Evolutionary conservation across 805 yeast species (phyloP).

Genomic region (Cyberlindnera petersonii): DNA sequence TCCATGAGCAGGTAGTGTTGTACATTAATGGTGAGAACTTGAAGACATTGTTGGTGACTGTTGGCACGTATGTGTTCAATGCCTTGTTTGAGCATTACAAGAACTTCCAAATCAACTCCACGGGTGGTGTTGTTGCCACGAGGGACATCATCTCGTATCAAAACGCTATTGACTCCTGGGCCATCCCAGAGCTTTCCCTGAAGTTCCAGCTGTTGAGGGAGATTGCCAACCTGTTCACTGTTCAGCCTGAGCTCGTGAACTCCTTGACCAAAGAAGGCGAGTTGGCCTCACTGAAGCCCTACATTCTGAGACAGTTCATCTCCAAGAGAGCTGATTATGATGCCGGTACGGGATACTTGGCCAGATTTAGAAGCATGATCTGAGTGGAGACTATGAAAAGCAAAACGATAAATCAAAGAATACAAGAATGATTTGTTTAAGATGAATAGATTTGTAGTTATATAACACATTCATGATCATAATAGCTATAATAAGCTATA

Average conservation of each 20-base stretch:
- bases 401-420: too few relatives aligned
- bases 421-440: too few relatives aligned
- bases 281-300: constrained; percentile 59
- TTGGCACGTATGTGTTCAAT: constrained; percentile 57
- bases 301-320: constrained; percentile 60
- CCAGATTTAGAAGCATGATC: constrained; percentile 24
- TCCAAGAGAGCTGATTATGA: constrained; percentile 68
- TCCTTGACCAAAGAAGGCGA: constrained; percentile 82
- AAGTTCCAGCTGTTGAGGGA: constrained; percentile 71
- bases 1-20: constrained; percentile 36
- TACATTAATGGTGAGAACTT: constrained; percentile 46
- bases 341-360: constrained; percentile 34
- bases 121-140: constrained; percentile 79
- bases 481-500: too few relatives aligned
- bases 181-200: constrained; percentile 53
- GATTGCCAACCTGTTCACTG: constrained; percentile 79
- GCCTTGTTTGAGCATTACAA: constrained; percentile 68
- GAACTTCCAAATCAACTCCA: constrained; percentile 68
- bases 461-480: too few relatives aligned
- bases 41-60: constrained; percentile 44
- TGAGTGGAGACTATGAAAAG: too few relatives aligned
- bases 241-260: constrained; percentile 72
- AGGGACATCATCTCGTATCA: constrained; percentile 81
- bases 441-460: too few relatives aligned
- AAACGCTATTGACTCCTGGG: constrained; percentile 63